These are phyloP conservation scores for Chlorella variabilis DNA, from an alignment of 163 green algal species.

Conservation along the genomic window DNA sequence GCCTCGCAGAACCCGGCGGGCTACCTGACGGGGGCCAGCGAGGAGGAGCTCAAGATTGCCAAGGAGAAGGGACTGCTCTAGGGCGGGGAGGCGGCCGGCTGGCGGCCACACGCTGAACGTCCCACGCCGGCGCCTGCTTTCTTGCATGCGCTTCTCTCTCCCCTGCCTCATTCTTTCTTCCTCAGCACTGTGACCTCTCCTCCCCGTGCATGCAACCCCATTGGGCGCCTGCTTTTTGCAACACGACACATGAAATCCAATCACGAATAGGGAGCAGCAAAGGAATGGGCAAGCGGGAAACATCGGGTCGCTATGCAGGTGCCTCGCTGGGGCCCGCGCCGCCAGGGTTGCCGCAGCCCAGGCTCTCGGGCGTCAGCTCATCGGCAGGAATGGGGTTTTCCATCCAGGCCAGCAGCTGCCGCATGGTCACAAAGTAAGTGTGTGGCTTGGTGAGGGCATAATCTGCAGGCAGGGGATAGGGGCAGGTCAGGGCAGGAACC, in stretches of 20 bases:
- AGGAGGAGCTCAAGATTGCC: slow-evolving; percentile 24
- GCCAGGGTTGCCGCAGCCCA: slow-evolving; percentile 27
- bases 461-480: not conserved
- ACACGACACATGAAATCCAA: too few relatives aligned
- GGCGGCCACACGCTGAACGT: too few relatives aligned
- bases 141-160: too few relatives aligned
- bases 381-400: slow-evolving; percentile 19
- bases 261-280: too few relatives aligned
- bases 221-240: too few relatives aligned
- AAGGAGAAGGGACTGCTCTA: slow-evolving; percentile 36
- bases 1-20: slow-evolving; percentile 88
- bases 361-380: slow-evolving; percentile 1
- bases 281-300: too few relatives aligned
- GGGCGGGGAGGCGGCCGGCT: not conserved
- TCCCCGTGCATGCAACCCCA: not conserved
- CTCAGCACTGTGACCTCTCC: too few relatives aligned
- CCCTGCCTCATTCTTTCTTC: too few relatives aligned
- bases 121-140: too few relatives aligned
- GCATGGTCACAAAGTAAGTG: slow-evolving; percentile 40
- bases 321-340: not conserved
- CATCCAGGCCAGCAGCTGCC: slow-evolving; percentile 36
- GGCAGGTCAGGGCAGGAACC: not conserved
- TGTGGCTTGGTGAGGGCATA: slow-evolving; percentile 30
- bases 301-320: too few relatives aligned
- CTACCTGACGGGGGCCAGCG: slow-evolving; percentile 49